phyloP scores from a whole-genome alignment of 257 asterid genomes.

The Scutellaria galericulata region DNA sequence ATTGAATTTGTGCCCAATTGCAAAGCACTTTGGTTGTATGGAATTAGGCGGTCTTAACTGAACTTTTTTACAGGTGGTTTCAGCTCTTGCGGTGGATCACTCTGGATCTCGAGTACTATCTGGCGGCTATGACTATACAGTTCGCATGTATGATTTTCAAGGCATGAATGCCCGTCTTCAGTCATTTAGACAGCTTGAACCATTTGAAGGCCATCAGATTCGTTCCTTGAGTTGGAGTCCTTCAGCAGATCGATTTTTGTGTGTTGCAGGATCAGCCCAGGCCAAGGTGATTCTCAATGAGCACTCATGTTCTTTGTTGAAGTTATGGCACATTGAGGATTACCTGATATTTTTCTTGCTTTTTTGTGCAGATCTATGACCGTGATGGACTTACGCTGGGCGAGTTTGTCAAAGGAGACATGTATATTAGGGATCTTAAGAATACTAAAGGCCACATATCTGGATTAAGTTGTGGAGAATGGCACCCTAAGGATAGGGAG shows the following conservation, averaged over 20 bases:
- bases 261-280: constrained; percentile 99
- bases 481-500: constrained; percentile 92
- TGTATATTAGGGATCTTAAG: constrained; percentile 97
- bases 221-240: constrained; percentile 99
- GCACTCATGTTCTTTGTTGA: constrained; percentile 19
- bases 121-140: constrained; percentile 91
- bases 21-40: constrained; percentile 1
- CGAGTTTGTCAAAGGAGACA: constrained; percentile 93
- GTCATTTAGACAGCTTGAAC: constrained; percentile 95
- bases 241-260: constrained; percentile 83
- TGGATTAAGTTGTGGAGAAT: constrained; percentile 96
- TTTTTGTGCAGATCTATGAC: constrained; percentile 74
- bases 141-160: constrained; percentile 95
- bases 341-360: constrained; percentile 31
- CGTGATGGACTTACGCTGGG: constrained; percentile 96
- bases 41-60: constrained; percentile 9
- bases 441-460: constrained; percentile 95
- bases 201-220: constrained; percentile 97
- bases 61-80: constrained; percentile 68
- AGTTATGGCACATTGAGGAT: constrained; percentile 19
- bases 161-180: constrained; percentile 97
- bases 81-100: constrained; percentile 92
- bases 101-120: constrained; percentile 93
- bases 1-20: not conserved
- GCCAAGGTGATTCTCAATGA: constrained; percentile 68